Conservation (phyloP, 345 rosid genomes). For the Erucastrum elatum region DNA sequence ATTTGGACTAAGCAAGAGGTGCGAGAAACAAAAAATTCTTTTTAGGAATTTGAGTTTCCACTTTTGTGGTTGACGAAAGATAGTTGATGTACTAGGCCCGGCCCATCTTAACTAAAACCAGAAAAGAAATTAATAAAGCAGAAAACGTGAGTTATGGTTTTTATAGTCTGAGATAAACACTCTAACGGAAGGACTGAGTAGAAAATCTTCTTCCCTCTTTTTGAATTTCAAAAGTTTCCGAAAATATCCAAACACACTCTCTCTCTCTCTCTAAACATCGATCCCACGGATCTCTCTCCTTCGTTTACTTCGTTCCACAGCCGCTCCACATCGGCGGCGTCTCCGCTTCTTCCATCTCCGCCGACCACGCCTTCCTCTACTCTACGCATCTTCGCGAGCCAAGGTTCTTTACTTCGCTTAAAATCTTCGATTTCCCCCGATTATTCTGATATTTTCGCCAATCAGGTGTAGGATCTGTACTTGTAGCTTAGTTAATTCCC, state of each 20-base stretch:
- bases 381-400: slow-evolving; percentile 3
- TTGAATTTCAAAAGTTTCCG: not conserved
- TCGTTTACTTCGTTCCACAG: not conserved
- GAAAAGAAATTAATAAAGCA: not conserved
- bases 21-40: too few relatives aligned
- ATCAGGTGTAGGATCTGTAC: slow-evolving; percentile 14
- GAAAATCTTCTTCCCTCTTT: not conserved
- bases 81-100: not conserved
- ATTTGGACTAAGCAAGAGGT: too few relatives aligned
- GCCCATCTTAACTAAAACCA: not conserved
- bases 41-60: not conserved
- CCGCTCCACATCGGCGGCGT: not conserved
- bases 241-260: not conserved
- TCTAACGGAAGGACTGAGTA: too few relatives aligned
- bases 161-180: not conserved
- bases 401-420: slow-evolving; percentile 7
- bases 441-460: not conserved
- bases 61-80: not conserved
- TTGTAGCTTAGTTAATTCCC: slow-evolving; percentile 1
- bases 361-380: not conserved
- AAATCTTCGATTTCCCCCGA: slow-evolving; percentile 5
- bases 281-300: not conserved
- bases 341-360: slow-evolving; percentile 5
- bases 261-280: not conserved
- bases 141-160: not conserved